Conservation (phyloP, 352 stramenopile genomes). For the Phytophthora europaea region DNA sequence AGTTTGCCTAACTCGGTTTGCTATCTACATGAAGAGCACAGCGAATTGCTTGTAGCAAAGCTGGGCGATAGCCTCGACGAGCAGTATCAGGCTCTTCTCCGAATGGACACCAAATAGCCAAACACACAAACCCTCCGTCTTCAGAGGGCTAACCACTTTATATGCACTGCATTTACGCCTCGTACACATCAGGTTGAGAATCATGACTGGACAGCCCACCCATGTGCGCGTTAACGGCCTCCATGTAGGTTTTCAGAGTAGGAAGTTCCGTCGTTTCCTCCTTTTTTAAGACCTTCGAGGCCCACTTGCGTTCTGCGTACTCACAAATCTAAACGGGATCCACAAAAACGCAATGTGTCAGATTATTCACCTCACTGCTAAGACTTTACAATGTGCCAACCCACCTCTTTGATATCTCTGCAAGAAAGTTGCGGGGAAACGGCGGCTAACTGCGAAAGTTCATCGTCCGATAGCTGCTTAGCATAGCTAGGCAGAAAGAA, state of each 20-base stretch:
- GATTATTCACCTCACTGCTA: not conserved
- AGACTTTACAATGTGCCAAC: not conserved
- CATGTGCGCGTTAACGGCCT: constrained; percentile 79
- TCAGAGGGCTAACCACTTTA: not conserved
- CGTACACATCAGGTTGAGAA: constrained; percentile 58
- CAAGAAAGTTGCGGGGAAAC: constrained; percentile 91
- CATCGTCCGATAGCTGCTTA: constrained; percentile 86
- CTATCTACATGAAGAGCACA: constrained; percentile 39
- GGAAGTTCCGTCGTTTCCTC: constrained; percentile 81
- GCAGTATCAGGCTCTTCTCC: constrained; percentile 56
- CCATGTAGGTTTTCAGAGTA: constrained; percentile 74
- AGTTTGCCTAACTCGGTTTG: constrained; percentile 1
- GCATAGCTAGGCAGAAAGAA: constrained; percentile 67
- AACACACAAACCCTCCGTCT: not conserved
- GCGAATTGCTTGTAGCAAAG: constrained; percentile 36
- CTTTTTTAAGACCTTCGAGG: constrained; percentile 91
- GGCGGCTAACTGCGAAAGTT: constrained; percentile 81
- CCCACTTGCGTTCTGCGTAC: constrained; percentile 94
- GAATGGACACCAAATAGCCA: constrained; percentile 15
- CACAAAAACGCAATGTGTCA: not conserved
- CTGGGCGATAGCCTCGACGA: constrained; percentile 45
- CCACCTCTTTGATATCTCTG: constrained; percentile 95
- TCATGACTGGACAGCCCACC: constrained; percentile 54
- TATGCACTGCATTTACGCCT: constrained; percentile 42
- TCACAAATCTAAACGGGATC: constrained; percentile 83